These are phyloP conservation scores for Rhodotorula sp. DNA, from an alignment of 1,284 basidiomycete genomes.

Conservation along the genomic window DNA sequence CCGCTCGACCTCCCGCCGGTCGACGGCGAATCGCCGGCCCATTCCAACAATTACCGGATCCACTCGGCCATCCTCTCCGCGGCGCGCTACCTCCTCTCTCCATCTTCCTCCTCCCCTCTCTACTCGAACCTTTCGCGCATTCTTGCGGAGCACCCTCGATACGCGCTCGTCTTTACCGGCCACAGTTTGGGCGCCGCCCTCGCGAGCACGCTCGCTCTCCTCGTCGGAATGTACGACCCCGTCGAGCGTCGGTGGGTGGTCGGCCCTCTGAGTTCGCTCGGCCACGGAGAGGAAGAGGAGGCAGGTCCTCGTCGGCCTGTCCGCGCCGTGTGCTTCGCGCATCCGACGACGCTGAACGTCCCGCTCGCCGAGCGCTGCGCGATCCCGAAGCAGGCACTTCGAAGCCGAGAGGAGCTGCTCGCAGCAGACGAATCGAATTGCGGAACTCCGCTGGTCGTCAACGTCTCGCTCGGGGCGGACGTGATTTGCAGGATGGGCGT, in stretches of 20 bases:
- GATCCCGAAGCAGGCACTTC: constrained; percentile 8
- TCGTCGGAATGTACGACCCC: constrained; percentile 23
- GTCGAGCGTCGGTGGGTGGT: background rate
- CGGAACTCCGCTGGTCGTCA: constrained; percentile 30
- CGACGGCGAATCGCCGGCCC: background rate
- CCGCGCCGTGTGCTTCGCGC: constrained; percentile 35
- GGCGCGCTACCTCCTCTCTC: constrained; percentile 30
- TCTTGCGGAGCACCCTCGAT: constrained; percentile 26
- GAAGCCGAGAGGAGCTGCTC: background rate
- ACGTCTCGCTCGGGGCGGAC: constrained; percentile 29
- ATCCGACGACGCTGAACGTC: constrained; percentile 34
- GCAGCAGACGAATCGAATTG: background rate
- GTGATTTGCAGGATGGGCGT: constrained; percentile 33
- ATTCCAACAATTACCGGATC: constrained; percentile 12
- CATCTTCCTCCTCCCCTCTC: constrained; percentile 4
- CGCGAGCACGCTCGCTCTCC: constrained; percentile 29
- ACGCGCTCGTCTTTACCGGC: constrained; percentile 35
- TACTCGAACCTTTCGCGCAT: constrained; percentile 21
- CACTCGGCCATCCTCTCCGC: constrained; percentile 34
- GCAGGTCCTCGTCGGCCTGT: constrained; percentile 11
- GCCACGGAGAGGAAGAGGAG: too few relatives aligned
- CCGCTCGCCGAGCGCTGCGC: constrained; percentile 26
- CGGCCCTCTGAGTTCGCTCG: background rate
- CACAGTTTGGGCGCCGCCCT: constrained; percentile 38
- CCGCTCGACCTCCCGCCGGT: constrained; percentile 3